Conservation (phyloP, 371 early-diverging fungal species). For the Apophysomyces variabilis region DNA sequence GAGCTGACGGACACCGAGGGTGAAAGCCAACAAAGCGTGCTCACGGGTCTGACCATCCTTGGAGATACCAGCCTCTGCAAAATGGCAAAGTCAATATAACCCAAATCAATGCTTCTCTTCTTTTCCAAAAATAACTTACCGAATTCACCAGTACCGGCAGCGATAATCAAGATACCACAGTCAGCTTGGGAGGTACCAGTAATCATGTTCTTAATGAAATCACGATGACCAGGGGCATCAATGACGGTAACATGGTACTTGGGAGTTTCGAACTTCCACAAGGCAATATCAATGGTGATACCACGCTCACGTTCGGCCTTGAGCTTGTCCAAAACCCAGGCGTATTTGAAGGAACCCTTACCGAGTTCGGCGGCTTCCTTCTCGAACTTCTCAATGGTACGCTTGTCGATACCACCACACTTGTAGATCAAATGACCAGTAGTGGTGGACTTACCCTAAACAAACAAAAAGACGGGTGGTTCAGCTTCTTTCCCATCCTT, state of each 20-base stretch:
- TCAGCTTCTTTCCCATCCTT: slow-evolving; percentile 1
- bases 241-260: slow-evolving; percentile 95
- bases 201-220: slow-evolving; percentile 99
- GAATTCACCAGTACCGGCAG: slow-evolving; percentile 96
- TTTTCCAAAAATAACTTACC: slow-evolving; percentile 32
- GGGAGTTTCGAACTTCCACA: slow-evolving; percentile 97
- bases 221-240: slow-evolving; percentile 99
- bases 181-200: slow-evolving; percentile 97
- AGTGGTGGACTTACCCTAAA: slow-evolving; percentile 61
- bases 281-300: slow-evolving; percentile 94
- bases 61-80: slow-evolving; percentile 88
- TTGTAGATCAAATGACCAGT: slow-evolving; percentile 98
- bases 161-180: slow-evolving; percentile 96
- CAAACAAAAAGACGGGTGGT: background rate
- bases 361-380: slow-evolving; percentile 98
- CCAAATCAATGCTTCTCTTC: background rate
- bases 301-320: slow-evolving; percentile 98
- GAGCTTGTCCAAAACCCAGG: slow-evolving; percentile 96
- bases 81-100: background rate
- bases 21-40: slow-evolving; percentile 98
- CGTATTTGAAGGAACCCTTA: slow-evolving; percentile 98
- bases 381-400: slow-evolving; percentile 99
- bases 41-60: slow-evolving; percentile 99
- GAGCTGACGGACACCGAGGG: slow-evolving; percentile 97
- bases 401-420: slow-evolving; percentile 98